Base-by-base conservation (phyloP, 306 rosid genomes). In the Quercus ilex region DNA sequence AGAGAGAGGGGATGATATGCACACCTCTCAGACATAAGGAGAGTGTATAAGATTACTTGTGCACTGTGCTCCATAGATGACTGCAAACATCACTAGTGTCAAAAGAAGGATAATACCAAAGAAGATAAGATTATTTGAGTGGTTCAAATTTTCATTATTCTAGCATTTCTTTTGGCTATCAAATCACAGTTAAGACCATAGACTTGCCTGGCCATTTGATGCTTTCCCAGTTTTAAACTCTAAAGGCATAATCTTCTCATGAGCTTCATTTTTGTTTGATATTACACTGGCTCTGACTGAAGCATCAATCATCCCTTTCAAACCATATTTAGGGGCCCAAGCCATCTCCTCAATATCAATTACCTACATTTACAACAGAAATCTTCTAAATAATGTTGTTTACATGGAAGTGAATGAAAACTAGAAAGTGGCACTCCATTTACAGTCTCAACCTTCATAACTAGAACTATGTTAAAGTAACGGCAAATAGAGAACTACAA, bases 291-390 rank as follows among this genome's bases (percentile, higher is more conserved):
- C 97, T 77, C 90, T 87, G 67, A 94, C 84, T 6, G 99, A 92
- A 84, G 99, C 97, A 89, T 94, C 99, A 86, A 94, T 92, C 92
- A 89, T 90, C 83, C 99, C 99, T 85, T 94, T 94, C 87, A 94
- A 78, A 80, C 99, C 99, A 80, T 91, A 94, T 81, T 84, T 92
- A 56, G 99, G 95, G 71, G 97, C 95, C 99, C 99, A 94, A 60
- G 97, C 91, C 97, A 94, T 91, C 88, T 94, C 99, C 89, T 94
- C 99, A 77, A 94, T 94, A 83, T 94, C 99, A 83, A 85, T 77
- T 69, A 92, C 97, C 99, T 94, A 81, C 62, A 90, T 23, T 75
- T 49, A 83, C 76, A 67, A 80, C 64, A 73, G 55, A 76, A 62
- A 69, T 55, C 69, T 63, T 35, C 30, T 57, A 55, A 63, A 78